phyloP scores from a whole-genome alignment of 116 monocot genomes.

The Phalaenopsis hybrid region DNA sequence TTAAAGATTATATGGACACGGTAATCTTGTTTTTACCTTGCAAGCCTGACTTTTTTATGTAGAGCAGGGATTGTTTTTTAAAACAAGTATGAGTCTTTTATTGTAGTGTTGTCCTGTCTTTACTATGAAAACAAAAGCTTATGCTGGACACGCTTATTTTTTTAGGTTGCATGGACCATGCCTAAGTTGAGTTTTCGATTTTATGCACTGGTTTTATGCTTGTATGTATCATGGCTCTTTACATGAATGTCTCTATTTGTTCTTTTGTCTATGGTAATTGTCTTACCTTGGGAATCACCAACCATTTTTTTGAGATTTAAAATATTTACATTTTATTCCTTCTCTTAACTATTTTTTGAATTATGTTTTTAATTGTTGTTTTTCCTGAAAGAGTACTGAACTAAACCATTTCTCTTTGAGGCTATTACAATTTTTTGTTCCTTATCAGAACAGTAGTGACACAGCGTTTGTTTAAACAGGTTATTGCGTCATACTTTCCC shows the following conservation, averaged over 20 bases:
- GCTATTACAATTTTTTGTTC: background rate
- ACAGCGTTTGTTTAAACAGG: conserved; percentile 25
- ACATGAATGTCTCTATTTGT: background rate
- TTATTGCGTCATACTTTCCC: conserved; percentile 73
- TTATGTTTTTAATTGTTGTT: background rate
- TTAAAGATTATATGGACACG: no score
- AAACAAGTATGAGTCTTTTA: no score
- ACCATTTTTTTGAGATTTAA: background rate
- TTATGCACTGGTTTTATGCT: background rate
- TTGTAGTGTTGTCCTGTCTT: no score
- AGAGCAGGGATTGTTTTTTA: no score
- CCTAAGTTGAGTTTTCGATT: background rate
- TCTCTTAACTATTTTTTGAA: background rate
- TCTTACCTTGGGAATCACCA: background rate
- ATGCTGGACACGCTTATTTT: no score
- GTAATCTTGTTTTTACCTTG: no score
- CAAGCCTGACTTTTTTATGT: no score
- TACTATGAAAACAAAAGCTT: no score
- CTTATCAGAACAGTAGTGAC: background rate
- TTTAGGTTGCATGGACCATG: no score
- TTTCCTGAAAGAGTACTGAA: background rate
- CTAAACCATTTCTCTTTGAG: background rate
- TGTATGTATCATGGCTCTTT: background rate
- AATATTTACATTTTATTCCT: background rate
- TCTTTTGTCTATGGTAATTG: background rate